Evolutionary conservation across 2,329 filamentous ascomycete species (phyloP).

Genomic region (Aspergillus sp.): DNA sequence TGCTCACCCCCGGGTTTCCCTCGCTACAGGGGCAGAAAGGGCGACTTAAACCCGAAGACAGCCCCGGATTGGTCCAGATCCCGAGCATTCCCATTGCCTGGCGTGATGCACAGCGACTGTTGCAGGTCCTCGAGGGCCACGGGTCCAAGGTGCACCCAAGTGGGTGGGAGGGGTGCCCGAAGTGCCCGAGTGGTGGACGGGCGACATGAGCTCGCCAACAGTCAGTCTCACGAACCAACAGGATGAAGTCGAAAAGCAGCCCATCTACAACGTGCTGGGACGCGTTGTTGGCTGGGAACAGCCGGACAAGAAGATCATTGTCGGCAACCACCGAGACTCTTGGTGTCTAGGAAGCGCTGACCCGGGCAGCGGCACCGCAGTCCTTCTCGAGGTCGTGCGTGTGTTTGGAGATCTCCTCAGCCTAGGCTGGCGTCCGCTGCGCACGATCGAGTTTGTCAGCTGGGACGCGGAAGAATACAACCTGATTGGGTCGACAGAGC

Average conservation of each 20-base stretch:
- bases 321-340: conserved; percentile 89
- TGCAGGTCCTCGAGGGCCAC: conserved; percentile 66
- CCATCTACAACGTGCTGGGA: conserved; percentile 87
- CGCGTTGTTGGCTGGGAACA: conserved; percentile 79
- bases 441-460: conserved; percentile 94
- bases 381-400: conserved; percentile 81
- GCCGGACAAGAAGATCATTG: conserved; percentile 69
- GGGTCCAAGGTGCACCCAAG: conserved; percentile 57
- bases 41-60: conserved; percentile 61
- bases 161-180: conserved; percentile 75
- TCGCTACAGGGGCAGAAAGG: conserved; percentile 43
- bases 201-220: conserved; percentile 62
- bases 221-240: conserved; percentile 80
- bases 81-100: conserved; percentile 85
- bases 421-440: conserved; percentile 78
- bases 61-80: conserved; percentile 66
- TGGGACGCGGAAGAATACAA: conserved; percentile 97
- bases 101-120: conserved; percentile 73
- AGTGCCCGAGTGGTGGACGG: conserved; percentile 75
- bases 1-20: conserved; percentile 81
- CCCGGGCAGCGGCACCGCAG: conserved; percentile 78
- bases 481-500: conserved; percentile 86
- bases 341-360: conserved; percentile 85
- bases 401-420: conserved; percentile 71
- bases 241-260: conserved; percentile 71